These are phyloP conservation scores for Ogataea kodamae DNA, from an alignment of 805 yeast genomes.

Conservation along the genomic window DNA sequence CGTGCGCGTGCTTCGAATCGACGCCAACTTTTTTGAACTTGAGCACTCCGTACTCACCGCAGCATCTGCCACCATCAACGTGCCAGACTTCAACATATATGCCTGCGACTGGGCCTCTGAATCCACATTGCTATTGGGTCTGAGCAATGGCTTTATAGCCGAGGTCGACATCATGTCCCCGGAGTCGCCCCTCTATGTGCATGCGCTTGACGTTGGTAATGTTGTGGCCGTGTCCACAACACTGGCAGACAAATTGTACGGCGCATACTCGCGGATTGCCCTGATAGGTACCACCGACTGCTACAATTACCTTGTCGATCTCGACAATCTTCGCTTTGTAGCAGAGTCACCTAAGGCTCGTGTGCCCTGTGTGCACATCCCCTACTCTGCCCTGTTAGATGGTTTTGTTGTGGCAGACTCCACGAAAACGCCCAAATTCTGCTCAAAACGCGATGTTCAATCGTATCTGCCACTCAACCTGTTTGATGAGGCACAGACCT, in stretches of 20 bases:
- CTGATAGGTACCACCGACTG: constrained; percentile 21
- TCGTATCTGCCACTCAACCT: constrained; percentile 7
- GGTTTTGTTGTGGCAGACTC: constrained; percentile 21
- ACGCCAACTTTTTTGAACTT: constrained; percentile 11
- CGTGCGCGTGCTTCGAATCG: constrained; percentile 24
- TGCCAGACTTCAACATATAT: constrained; percentile 19
- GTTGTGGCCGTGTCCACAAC: constrained; percentile 24
- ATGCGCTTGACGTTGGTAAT: constrained; percentile 22
- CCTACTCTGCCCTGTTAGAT: constrained; percentile 23
- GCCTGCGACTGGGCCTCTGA: constrained; percentile 31
- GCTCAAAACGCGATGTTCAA: constrained; percentile 22
- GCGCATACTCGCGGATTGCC: constrained; percentile 12
- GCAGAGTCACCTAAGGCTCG: constrained; percentile 17
- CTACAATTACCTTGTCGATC: constrained; percentile 19
- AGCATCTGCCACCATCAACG: constrained; percentile 19
- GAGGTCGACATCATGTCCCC: constrained; percentile 24
- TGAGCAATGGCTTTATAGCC: constrained; percentile 28
- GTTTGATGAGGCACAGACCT: constrained; percentile 20
- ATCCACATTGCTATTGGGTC: constrained; percentile 24
- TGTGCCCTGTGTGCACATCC: constrained; percentile 13
- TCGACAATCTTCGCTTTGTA: constrained; percentile 15
- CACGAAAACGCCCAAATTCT: constrained; percentile 16
- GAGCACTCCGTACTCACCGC: constrained; percentile 12
- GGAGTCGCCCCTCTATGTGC: constrained; percentile 22
- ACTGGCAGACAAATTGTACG: constrained; percentile 18